Evolutionary conservation across 495 filamentous ascomycete genomes (phyloP).

Genomic region (Thermothielavioides terrestris): DNA sequence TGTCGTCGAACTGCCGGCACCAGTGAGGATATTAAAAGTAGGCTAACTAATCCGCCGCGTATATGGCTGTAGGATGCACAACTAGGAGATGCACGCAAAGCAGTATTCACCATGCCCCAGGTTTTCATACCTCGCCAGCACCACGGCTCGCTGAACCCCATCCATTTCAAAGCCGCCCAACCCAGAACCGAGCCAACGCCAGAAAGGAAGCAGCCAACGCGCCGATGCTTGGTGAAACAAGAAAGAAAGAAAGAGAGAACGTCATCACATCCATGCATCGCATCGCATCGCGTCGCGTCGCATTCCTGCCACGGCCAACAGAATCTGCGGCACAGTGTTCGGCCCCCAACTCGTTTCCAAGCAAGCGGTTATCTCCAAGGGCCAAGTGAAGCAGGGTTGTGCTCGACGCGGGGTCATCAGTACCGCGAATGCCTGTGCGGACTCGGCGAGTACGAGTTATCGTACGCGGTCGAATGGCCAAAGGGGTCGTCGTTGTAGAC

Average conservation of each 20-base stretch:
- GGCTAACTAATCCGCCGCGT: not conserved
- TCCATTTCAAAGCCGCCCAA: not conserved
- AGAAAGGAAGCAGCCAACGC: slow-evolving; percentile 13
- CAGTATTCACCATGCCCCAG: not conserved
- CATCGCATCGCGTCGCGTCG: slow-evolving; percentile 2
- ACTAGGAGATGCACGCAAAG: not conserved
- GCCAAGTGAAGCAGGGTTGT: no score
- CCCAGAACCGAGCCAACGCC: slow-evolving; percentile 7
- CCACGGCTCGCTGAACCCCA: not conserved
- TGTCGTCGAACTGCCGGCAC: not conserved
- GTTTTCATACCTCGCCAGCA: not conserved
- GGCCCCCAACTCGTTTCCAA: not conserved
- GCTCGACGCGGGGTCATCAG: not conserved
- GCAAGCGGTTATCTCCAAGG: not conserved
- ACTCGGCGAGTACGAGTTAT: slow-evolving; percentile 35
- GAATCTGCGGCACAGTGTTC: not conserved
- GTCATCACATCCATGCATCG: no score
- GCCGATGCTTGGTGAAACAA: slow-evolving; percentile 18
- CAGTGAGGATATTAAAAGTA: not conserved
- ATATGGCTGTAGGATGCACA: not conserved
- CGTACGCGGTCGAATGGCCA: slow-evolving; percentile 34
- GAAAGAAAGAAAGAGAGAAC: no score
- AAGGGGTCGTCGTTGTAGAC: slow-evolving; percentile 61
- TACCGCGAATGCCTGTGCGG: slow-evolving; percentile 31
- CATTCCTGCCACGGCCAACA: not conserved